Conservation (phyloP, 768 basidiomycete species). For the Neoboletus subvelutipes region DNA sequence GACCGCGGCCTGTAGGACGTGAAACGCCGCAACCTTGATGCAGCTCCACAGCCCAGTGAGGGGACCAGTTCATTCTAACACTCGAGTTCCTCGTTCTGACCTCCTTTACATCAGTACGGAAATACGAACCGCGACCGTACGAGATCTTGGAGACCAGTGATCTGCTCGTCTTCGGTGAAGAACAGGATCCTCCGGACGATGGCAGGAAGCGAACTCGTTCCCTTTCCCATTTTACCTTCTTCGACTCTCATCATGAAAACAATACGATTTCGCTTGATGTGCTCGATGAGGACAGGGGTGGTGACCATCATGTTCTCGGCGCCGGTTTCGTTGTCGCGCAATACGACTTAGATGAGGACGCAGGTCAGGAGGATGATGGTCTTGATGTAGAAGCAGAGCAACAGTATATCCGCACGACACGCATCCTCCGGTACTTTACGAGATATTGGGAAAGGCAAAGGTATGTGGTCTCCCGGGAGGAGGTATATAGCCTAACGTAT, state of each 20-base stretch:
- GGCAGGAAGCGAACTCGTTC: conserved; percentile 54
- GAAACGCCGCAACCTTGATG: conserved; percentile 32
- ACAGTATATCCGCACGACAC: conserved; percentile 46
- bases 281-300: conserved; percentile 46
- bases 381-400: conserved; percentile 32
- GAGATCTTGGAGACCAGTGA: conserved; percentile 37
- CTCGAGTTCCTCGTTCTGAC: not conserved
- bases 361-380: conserved; percentile 59
- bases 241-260: conserved; percentile 48
- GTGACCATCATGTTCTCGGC: conserved; percentile 46
- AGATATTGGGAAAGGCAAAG: conserved; percentile 50
- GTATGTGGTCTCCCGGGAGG: conserved; percentile 40
- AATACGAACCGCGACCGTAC: conserved; percentile 35
- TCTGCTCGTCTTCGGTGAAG: conserved; percentile 43
- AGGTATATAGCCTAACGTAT: not conserved
- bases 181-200: conserved; percentile 35
- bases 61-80: not conserved
- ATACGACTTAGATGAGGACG: conserved; percentile 58
- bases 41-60: conserved; percentile 16
- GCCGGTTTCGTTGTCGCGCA: conserved; percentile 52
- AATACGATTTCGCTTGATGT: conserved; percentile 48
- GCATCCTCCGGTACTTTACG: conserved; percentile 48
- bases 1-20: conserved; percentile 7
- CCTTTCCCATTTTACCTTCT: conserved; percentile 59
- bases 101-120: conserved; percentile 32